Percentiles rank a stretch among this genome's conserved stretches.
phyloP scores from a whole-genome alignment of 257 asterid genomes.

The Primulina huaijiensis region DNA sequence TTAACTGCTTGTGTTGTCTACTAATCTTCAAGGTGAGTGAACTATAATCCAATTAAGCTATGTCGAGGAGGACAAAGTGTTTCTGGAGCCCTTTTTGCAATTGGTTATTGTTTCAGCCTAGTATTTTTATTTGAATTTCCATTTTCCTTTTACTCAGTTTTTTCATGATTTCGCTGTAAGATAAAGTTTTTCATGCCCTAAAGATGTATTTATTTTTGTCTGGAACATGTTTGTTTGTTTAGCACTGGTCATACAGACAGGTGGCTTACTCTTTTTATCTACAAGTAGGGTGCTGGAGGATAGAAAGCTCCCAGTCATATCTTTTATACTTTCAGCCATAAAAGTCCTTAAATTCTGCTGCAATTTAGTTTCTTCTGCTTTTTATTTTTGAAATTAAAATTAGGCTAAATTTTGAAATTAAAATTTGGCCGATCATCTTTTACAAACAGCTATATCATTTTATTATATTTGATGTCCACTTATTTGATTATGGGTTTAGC shows the following conservation, averaged over 20 bases:
- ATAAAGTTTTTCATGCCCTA: constrained; percentile 4
- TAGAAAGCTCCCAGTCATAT: background rate
- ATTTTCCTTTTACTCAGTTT: background rate
- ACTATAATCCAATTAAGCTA: constrained; percentile 9
- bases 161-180: background rate
- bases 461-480: constrained; percentile 11
- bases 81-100: constrained; percentile 8
- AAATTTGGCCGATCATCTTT: constrained; percentile 13
- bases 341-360: constrained; percentile 18
- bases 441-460: constrained; percentile 14
- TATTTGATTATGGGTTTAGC: constrained; percentile 6
- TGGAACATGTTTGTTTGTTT: background rate
- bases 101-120: background rate
- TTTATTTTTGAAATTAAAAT: constrained; percentile 15
- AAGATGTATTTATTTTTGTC: background rate
- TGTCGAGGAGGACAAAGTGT: constrained; percentile 19
- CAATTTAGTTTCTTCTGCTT: constrained; percentile 7
- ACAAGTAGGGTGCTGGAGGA: background rate
- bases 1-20: constrained; percentile 5
- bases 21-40: constrained; percentile 11
- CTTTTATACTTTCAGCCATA: background rate
- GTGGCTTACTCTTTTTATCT: constrained; percentile 3
- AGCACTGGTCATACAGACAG: constrained; percentile 8
- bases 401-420: constrained; percentile 13
- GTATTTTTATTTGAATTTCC: background rate